These are phyloP conservation scores for Fraxinus sp. DNA, from an alignment of 305 asterid genomes.

Conservation along the genomic window DNA sequence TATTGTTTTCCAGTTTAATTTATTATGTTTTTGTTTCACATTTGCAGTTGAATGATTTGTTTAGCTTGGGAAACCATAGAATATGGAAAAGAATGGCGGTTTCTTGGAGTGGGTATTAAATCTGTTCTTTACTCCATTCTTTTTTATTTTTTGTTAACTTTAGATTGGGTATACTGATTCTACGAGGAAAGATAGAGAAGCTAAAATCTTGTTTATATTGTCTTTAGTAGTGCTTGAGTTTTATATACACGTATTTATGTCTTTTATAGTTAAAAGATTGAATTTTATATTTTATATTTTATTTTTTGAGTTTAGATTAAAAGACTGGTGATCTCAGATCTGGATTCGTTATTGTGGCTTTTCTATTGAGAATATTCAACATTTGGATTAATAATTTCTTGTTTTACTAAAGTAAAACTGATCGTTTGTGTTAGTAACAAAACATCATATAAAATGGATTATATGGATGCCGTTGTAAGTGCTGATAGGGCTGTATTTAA, in stretches of 20 bases:
- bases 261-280: background rate
- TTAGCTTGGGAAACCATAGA: conserved; percentile 73
- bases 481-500: background rate
- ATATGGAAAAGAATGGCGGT: conserved; percentile 89
- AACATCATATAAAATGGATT: background rate
- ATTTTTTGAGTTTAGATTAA: background rate
- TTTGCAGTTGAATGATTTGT: conserved; percentile 67
- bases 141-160: background rate
- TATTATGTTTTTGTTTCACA: background rate
- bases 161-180: background rate
- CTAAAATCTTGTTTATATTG: background rate
- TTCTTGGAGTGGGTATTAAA: conserved; percentile 74
- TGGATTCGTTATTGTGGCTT: background rate
- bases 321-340: background rate
- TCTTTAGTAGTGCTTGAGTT: background rate
- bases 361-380: background rate
- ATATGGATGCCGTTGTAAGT: background rate
- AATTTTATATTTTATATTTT: background rate
- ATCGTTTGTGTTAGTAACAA: no score
- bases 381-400: conserved; percentile 5
- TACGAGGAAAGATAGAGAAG: background rate
- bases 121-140: background rate
- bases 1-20: background rate
- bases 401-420: background rate
- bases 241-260: background rate